Evolutionary conservation across 2,329 filamentous ascomycete genomes (phyloP), one percentile per base, ranked within the genome.

Genomic region (Emericellopsis atlantica): DNA sequence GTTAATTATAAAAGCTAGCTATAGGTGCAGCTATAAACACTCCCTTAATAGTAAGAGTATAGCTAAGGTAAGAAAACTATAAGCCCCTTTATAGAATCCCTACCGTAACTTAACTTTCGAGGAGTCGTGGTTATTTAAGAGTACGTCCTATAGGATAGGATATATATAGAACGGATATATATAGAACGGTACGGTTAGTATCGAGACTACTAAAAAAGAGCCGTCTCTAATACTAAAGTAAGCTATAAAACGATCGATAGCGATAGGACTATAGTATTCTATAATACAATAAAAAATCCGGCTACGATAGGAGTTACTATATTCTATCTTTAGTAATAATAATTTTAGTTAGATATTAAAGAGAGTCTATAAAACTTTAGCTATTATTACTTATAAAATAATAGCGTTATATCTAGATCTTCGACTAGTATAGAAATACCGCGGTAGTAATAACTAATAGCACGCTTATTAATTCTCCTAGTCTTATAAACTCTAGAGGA

Each of bases 381-480:
- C n/a, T n/a, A n/a, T n/a, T n/a, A n/a, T n/a, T n/a, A n/a, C n/a
- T n/a, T n/a, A n/a, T n/a, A n/a, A n/a, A n/a, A 35, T 35, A 12
- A 35, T 35, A 12, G 32, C 32, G 24, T 10, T 26, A 6, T 26
- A 10, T 26, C 24, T 26, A 61, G 33, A 60, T 46, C 44, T 48
- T 55, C 32, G 53, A 49, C 61, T 60, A 72, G 35, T 56, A 57
- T 51, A 76, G 50, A 43, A 62, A 58, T 48, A 74, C 60, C 0
- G 77, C 78, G 35, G 70, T 69, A 6, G 64, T 52, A 23, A 83
- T 67, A 10, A 83, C 78, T 0, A 78, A 79, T 45, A 77, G 38
- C 0, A 84, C 70, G 52, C 77, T 82, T 11, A 79, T 72, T 37
- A 83, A 55, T 60, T 84, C 79, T 0, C 79, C 78, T 36, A 82